A percentile compares a stretch with the other conserved stretches of the same genome.
Evolutionary conservation across 2,329 filamentous ascomycete species (phyloP).

Genomic region (Sporothrix variecibatus): DNA sequence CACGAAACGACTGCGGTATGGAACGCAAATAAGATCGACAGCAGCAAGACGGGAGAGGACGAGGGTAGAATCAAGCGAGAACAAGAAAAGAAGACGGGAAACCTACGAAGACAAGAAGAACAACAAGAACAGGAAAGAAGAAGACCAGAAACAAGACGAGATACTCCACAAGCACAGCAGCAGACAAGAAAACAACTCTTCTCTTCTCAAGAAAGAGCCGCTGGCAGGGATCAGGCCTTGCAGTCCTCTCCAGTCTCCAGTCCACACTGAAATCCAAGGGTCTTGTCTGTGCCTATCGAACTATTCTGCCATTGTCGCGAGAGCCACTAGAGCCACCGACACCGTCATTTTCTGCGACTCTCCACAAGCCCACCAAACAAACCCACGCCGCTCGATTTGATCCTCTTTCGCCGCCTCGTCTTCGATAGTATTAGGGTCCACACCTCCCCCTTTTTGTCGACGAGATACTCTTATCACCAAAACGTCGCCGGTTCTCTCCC

Average conservation of each 20-base stretch:
- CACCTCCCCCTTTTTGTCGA: slow-evolving; percentile 14
- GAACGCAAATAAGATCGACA: neutral
- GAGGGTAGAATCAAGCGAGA: slow-evolving; percentile 13
- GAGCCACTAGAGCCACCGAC: neutral
- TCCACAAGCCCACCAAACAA: neutral
- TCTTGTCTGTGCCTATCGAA: neutral
- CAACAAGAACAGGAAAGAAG: neutral
- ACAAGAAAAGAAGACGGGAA: slow-evolving; percentile 18
- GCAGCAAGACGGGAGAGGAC: neutral
- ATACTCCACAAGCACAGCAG: neutral
- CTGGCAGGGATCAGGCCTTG: slow-evolving; percentile 11
- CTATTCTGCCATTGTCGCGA: neutral
- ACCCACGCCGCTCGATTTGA: neutral
- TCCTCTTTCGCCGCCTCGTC: slow-evolving; percentile 1
- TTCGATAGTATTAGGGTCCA: neutral
- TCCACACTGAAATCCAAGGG: neutral
- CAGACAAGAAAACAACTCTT: neutral
- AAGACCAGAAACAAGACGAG: neutral
- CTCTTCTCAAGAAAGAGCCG: neutral
- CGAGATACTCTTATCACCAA: neutral
- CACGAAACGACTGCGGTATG: neutral
- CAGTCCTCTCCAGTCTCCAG: neutral
- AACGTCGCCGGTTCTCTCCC: neutral
- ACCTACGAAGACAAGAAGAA: neutral
- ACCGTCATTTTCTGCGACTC: no score